A percentile compares a stretch with the other conserved stretches of the same genome.
Evolutionary conservation across 106 monocot species (phyloP).

Genomic region (Narthecium ossifragum): DNA sequence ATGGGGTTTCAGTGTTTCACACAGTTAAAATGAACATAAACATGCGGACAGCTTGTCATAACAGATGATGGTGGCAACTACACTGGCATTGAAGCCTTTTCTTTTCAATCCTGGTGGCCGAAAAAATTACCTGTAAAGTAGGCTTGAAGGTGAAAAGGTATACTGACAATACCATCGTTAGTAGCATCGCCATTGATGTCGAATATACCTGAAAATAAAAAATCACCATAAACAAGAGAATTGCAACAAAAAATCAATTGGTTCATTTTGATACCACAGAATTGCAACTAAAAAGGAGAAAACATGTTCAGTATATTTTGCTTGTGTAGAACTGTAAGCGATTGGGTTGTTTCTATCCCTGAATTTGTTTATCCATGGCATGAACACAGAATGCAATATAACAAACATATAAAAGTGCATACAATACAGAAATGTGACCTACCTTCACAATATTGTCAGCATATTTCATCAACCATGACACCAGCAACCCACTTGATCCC

Average conservation of each 20-base stretch:
- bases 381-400: too few relatives aligned
- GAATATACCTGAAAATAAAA: conserved; percentile 57
- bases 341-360: too few relatives aligned
- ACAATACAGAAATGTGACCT: not conserved
- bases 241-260: not conserved
- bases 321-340: too few relatives aligned
- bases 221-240: not conserved
- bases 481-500: conserved; percentile 81
- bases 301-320: too few relatives aligned
- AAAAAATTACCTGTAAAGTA: conserved; percentile 60
- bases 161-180: conserved; percentile 72
- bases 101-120: not conserved
- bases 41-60: not conserved
- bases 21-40: conserved; percentile 2
- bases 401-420: not conserved
- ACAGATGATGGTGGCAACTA: not conserved
- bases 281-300: too few relatives aligned
- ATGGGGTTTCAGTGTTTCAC: too few relatives aligned
- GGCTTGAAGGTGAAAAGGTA: conserved; percentile 71
- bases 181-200: conserved; percentile 85
- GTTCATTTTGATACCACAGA: too few relatives aligned
- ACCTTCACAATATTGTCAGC: conserved; percentile 99
- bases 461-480: conserved; percentile 99
- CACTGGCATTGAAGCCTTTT: not conserved
- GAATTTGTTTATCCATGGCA: too few relatives aligned